Evolutionary conservation across 2,329 filamentous ascomycete species (phyloP), one percentile per base, ranked within the genome.

Genomic region (Cladosporium phlei): DNA sequence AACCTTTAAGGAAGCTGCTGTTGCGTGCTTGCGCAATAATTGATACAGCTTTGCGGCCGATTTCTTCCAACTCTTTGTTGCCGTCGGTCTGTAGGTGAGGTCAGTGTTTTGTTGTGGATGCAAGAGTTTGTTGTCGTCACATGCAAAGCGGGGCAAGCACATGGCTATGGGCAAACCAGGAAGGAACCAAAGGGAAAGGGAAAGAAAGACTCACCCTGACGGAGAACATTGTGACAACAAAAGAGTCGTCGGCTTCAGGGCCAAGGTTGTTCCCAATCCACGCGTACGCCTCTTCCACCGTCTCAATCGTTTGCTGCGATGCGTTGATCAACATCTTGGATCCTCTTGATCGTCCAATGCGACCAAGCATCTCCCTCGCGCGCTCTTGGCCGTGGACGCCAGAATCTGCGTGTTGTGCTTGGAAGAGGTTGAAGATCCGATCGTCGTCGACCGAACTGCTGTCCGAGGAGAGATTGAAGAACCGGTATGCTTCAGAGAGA

Each of bases 201-300:
- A 11, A 19, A 21, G 22, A 8, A 28, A 28, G 24, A 55, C 65
- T 50, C 64, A 80, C 75, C 66, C 81, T 81, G 28, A 77, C 62
- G 22, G 73, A 70, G 54, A 70, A 80, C 66, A 80, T 71, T 2
- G 79, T 72, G 38, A 74, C 65, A 28, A 84, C 69, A 52, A 77
- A 78, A 38, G 82, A 77, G 56, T 83, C 80, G 2, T 70, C 56
- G 8, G 71, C 75, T 9, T 65, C 50, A 16, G 56, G 56, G 5
- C 60, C 64, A 21, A 65, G 61, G 42, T 71, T 66, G 9, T 79
- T 74, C 6, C 74, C 77, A 10, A 86, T 69, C 66, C 77, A 86
- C 10, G 75, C 67, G 24, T 84, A 69, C 1, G 83, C 83, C 59
- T 85, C 79, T 35, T 80, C 74, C 46, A 78, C 76, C n/a, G 75